Base-by-base conservation (phyloP, 805 yeast genomes). In the Candida pseudofarinosa region DNA sequence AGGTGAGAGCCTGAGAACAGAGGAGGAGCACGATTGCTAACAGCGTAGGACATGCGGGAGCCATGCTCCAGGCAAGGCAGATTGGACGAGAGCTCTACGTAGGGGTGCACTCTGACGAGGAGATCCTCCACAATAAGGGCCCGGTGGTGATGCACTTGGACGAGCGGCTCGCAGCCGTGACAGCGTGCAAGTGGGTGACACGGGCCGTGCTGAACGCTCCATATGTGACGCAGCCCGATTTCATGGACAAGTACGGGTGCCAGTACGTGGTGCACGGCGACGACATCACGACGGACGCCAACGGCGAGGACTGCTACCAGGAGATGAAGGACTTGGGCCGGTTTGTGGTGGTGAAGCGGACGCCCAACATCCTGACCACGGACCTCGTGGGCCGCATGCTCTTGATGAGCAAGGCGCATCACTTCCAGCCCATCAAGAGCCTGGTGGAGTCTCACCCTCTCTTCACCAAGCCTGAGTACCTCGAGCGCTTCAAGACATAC, bases 231-330 rank as follows among this genome's bases (percentile, higher is more conserved):
- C 85, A 81, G 49, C 95, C 95, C 1, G 68, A 66, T 34, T 84
- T 88, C 40, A 77, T 89, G 88, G 88, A 85, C 52, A 51, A 70
- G 19, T 79, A 79, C 56, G 78, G 77, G 4, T 93, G 99, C 67
- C 65, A 79, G 56, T 93, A 82, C 60, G 99, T 93, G n/a, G 96
- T 93, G 8, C 99, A 93, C 62, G 99, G 99, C 4, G 99, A 93
- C 63, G 99, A 93, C 59, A 88, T 93, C 51, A 93, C 97, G 19
- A 86, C 97, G 1, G 98, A 93, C 63, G 96, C 96, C 13, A 76
- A 88, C 56, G 99, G 99, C 2, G 82, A 87, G 43, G 99, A 93
- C 65, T 88, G 97, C 56, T 93, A 93, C 65, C 83, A 85, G 44
- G 73, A 62, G 19, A 87, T 90, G 51, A 90, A 91, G 60, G 88